Evolutionary conservation across 1,139 yeast species (phyloP).

Genomic region (Saccharomycopsis hybrid): DNA sequence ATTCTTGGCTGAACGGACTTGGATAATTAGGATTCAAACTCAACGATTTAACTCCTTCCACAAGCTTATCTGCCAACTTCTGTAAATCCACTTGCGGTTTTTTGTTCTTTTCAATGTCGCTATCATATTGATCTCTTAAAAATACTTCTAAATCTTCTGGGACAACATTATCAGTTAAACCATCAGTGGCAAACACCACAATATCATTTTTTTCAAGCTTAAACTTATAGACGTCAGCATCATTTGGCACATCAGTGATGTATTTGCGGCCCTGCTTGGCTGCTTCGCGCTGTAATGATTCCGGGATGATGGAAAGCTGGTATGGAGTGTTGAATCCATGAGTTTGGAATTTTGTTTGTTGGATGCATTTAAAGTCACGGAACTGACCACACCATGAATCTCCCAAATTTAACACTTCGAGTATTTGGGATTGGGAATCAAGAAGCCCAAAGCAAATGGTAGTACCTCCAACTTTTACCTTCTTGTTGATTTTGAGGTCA

Average conservation of each 20-base stretch:
- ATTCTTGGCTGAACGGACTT: slow-evolving; percentile 82
- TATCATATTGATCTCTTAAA: slow-evolving; percentile 38
- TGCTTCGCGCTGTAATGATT: slow-evolving; percentile 49
- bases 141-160: slow-evolving; percentile 65
- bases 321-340: slow-evolving; percentile 89
- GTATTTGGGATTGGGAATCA: slow-evolving; percentile 40
- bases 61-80: slow-evolving; percentile 51
- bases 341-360: slow-evolving; percentile 72
- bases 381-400: slow-evolving; percentile 94
- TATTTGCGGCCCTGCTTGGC: slow-evolving; percentile 51
- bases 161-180: slow-evolving; percentile 81
- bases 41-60: slow-evolving; percentile 57
- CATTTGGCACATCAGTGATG: slow-evolving; percentile 46
- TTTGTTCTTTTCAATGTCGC: slow-evolving; percentile 26
- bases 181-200: slow-evolving; percentile 86
- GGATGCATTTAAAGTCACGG: slow-evolving; percentile 53
- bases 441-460: slow-evolving; percentile 85
- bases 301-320: slow-evolving; percentile 83
- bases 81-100: slow-evolving; percentile 29
- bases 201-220: slow-evolving; percentile 62
- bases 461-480: slow-evolving; percentile 89
- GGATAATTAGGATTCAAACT: slow-evolving; percentile 71
- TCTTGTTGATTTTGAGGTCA: slow-evolving; percentile 44
- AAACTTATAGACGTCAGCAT: slow-evolving; percentile 38
- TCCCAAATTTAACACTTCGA: slow-evolving; percentile 77